Percentiles rank a stretch among this genome's conserved stretches.
Evolutionary conservation across 345 rosid species (phyloP).

Genomic region (Eucalyptus marginata): DNA sequence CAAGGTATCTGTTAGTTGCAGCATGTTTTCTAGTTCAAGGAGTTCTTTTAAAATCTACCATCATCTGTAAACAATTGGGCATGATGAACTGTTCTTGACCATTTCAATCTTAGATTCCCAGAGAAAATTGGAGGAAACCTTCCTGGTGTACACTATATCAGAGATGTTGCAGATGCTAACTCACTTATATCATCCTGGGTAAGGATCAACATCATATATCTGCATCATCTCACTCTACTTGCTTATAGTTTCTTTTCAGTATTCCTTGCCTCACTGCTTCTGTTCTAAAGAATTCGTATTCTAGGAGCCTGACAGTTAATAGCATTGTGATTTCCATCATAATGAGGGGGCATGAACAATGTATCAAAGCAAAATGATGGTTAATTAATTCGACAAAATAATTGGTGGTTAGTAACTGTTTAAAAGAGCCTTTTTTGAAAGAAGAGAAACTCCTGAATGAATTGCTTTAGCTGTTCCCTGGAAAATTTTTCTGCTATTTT

Average conservation of each 20-base stretch:
- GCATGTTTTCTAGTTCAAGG: not conserved
- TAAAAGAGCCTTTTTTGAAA: not conserved
- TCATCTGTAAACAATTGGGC: not conserved
- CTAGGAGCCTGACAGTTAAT: not conserved
- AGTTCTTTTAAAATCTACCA: not conserved
- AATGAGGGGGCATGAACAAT: not conserved
- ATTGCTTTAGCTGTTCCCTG: not conserved
- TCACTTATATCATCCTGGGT: constrained; percentile 79
- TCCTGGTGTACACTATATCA: constrained; percentile 86
- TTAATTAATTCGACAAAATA: not conserved
- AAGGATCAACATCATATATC: not conserved
- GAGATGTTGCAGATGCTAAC: constrained; percentile 93
- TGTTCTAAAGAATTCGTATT: not conserved
- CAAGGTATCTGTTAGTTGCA: constrained; percentile 37
- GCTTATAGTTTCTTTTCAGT: not conserved
- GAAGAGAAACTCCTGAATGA: not conserved
- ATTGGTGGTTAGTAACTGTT: not conserved
- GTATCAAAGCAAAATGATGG: not conserved
- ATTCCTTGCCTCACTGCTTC: not conserved
- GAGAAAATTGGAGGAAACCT: constrained; percentile 88
- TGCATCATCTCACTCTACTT: not conserved
- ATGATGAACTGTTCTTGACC: not conserved
- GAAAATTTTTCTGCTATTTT: not conserved
- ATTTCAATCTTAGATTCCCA: constrained; percentile 49
- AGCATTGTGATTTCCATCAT: not conserved